Base-by-base conservation (phyloP, 192 early-diverging fungal genomes). In the Chytriomyces sp. region DNA sequence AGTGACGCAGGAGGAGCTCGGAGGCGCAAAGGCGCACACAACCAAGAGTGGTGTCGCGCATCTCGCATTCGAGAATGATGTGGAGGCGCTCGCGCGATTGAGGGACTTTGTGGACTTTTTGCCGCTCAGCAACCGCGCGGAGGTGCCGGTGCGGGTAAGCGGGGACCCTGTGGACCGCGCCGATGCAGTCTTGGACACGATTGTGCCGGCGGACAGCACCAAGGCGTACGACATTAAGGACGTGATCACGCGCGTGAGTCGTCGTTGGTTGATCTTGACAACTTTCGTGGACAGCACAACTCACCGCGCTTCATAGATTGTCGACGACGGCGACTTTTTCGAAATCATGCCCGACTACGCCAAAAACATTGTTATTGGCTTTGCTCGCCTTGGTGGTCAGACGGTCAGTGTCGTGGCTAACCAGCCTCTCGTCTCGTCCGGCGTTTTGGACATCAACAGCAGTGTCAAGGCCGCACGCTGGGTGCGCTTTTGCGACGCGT, bases 401-500 rank as follows among this genome's bases (percentile, higher is more conserved):
- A 93, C 92, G 28, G 93, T 97, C 33, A 90, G 90, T 33, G 82
- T 98, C 10, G 89, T 98, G 64, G 96, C 91, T 54, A 98, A 98
- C 83, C 96, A 98, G 78, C 96, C 96, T 0, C 80, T 95, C 32
- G 93, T 95, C 8, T 96, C 94, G 4, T 97, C 95, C 3, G 96
- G 96, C 41, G 95, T 95, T 5, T 81, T 98, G 10, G 96, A 98
- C 64, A 98, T 98, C 75, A 93, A 94, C 75, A 87, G 93, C 2
- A 95, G 93, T 2, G 90, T 96, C 52, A 98, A 98, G 84, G 96
- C 93, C 33, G 95, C 95, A 26, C 85, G 96, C 28, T 98, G 93
- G 82, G 95, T 98, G 69, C 86, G 96, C 5, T 98, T 98, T 81
- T 93, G 91, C 78, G 96, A 98, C 77, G 93, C 95, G 0, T 98